phyloP scores from a whole-genome alignment of 2,329 filamentous ascomycete species.

The Aspergillus amoenus region DNA sequence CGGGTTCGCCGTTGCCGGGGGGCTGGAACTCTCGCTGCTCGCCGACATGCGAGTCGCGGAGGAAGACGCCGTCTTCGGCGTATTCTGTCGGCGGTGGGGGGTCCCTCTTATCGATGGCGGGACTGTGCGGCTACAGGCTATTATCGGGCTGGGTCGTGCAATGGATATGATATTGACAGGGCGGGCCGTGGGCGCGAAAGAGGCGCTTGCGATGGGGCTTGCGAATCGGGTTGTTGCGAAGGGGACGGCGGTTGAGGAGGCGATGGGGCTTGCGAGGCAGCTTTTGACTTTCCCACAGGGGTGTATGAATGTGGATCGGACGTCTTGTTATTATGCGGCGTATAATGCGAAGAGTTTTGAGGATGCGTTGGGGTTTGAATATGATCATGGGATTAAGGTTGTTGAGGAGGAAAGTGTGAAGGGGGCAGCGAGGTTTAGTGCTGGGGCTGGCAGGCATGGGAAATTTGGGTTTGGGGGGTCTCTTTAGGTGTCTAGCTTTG shows the following conservation, averaged over 20 bases:
- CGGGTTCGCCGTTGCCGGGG: constrained; percentile 56
- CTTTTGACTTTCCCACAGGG: constrained; percentile 52
- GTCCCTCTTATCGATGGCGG: constrained; percentile 55
- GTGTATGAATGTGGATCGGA: constrained; percentile 54
- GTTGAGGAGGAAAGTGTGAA: constrained; percentile 45
- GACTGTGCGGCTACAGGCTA: constrained; percentile 52
- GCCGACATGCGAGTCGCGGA: constrained; percentile 56
- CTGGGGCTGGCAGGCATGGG: constrained; percentile 42
- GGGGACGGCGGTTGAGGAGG: constrained; percentile 52
- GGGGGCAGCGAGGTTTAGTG: constrained; percentile 43
- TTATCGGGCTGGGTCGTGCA: constrained; percentile 54
- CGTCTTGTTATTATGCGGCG: constrained; percentile 50
- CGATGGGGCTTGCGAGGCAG: constrained; percentile 48
- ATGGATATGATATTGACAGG: constrained; percentile 60
- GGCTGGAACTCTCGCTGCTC: constrained; percentile 54
- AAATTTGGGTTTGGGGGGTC: constrained; percentile 29
- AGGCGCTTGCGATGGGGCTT: constrained; percentile 54
- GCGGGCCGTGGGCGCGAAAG: constrained; percentile 47
- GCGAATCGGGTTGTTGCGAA: constrained; percentile 54
- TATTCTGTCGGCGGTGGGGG: constrained; percentile 57
- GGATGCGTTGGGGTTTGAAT: constrained; percentile 53
- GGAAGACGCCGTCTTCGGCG: constrained; percentile 53
- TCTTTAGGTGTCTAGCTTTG: neutral
- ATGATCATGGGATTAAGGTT: constrained; percentile 44
- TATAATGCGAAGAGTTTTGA: constrained; percentile 51